Base-by-base conservation (phyloP, 2,329 filamentous ascomycete genomes). In the Bertia moriformis region DNA sequence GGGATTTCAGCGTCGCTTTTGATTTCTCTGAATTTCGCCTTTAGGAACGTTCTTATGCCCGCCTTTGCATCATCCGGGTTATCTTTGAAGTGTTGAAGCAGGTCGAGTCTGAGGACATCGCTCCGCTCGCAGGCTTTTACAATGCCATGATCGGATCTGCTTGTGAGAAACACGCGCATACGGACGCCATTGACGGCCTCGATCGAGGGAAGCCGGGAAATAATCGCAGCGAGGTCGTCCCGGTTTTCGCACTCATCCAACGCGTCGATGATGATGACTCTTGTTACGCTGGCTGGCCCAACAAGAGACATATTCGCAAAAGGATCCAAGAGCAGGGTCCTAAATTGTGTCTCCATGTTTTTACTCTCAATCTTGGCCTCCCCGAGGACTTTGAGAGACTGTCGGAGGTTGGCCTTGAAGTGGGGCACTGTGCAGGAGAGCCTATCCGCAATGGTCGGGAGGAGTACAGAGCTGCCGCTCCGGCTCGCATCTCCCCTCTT, bases 401-500 rank as follows among this genome's bases (percentile, higher is more conserved):
- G 17, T 17, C 18, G 17, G 19, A 42, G 40, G 37, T 13, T 18
- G 14, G 17, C 18, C 22, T 27, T 18, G 22, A 40, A 40, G 18
- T 15, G 19, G 15, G 38, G 30, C 2, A 40, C 32, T 4, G 4
- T 15, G 10, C 38, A 37, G 20, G n/a, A 17, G 14, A 40, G 17
- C 17, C 41, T 19, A 10, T 14, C 35, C 24, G 40, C 42, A 35
- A 43, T 18, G 19, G 39, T 43, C 3, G 41, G 14, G 37, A 41
- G 41, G 2, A 43, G 19, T 3, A 33, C 35, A 30, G 18, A 15
- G 39, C 35, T 41, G 22, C 38, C 39, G 18, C 39, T 41, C 3
- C 41, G 41, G 18, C 39, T 37, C 37, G 29, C 19, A 18, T 41
- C 39, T 38, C 41, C 41, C 32, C 41, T 43, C n/a, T 41, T 41